These are phyloP conservation scores for Acorus gramineus DNA, from an alignment of 106 monocot genomes.

Conservation along the genomic window DNA sequence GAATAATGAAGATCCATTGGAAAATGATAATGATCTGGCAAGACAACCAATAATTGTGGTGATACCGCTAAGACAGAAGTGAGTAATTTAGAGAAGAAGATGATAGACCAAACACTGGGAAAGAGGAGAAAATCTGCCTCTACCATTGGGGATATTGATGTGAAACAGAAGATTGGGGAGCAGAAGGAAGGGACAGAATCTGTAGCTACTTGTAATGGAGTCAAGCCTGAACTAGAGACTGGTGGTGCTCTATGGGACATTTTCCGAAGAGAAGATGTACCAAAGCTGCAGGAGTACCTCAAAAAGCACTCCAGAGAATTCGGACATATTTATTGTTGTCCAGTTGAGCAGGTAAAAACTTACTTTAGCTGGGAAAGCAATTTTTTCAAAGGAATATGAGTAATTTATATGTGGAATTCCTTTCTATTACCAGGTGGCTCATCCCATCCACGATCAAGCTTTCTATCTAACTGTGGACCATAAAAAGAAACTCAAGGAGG, in stretches of 20 bases:
- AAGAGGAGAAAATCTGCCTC: constrained; percentile 1
- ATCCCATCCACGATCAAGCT: too few species aligned
- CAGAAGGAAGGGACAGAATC: neutral
- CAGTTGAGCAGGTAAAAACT: constrained; percentile 22
- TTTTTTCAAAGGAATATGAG: too few species aligned
- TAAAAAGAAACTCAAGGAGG: constrained; percentile 9
- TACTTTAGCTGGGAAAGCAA: too few species aligned
- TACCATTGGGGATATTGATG: neutral
- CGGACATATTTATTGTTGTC: constrained; percentile 46
- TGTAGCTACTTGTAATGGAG: neutral
- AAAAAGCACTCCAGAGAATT: constrained; percentile 56
- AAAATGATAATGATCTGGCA: neutral
- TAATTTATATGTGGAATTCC: too few species aligned
- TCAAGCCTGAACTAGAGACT: constrained; percentile 5
- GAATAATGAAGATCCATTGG: neutral
- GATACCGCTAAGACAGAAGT: neutral
- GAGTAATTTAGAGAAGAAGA: neutral
- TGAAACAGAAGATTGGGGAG: neutral
- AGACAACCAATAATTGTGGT: neutral
- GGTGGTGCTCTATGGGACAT: constrained; percentile 92
- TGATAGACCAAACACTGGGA: neutral
- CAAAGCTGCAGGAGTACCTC: constrained; percentile 56
- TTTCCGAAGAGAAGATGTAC: constrained; percentile 69
- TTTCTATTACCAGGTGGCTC: too few species aligned
- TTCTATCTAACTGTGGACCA: too few species aligned